Base-by-base conservation (phyloP, 2,329 filamentous ascomycete genomes). In the Xylariaceae sp. region DNA sequence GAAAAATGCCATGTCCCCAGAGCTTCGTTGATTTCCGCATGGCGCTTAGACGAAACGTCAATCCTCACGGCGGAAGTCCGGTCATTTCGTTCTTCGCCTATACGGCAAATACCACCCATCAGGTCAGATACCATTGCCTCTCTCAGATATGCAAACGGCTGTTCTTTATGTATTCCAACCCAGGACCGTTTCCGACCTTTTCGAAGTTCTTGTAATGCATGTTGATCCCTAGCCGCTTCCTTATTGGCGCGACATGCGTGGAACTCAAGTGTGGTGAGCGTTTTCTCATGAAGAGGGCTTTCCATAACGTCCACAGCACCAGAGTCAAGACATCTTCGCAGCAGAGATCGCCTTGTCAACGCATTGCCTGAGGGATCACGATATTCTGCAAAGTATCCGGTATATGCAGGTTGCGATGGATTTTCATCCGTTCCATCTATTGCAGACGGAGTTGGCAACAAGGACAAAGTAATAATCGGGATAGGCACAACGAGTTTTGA, bases 41-140 rank as follows among this genome's bases (percentile, higher is more conserved):
- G 83, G 34, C 88, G 83, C 54, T 87, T 80, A 8, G 81, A 72
- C 10, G 83, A 76, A 16, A 96, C 79, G 44, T 82, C 78, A 58
- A 95, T 79, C 62, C 89, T 77, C 63, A 87, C 81, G 66, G 80
- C 75, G 70, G 78, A 71, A 74, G 86, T 72, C 73, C 80, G 71
- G 73, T 86, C 73, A 74, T 89, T 73, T 71, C 76, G 66, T 73
- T 85, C 74, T 78, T 84, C 67, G 74, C 72, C 74, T 39, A 79
- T 81, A 59, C 87, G 88, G 70, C 92, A 96, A 51, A 96, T 96
- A 36, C 89, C 85, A 65, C 86, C 87, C 88, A 96, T 94, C 53
- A 96, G 78, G 53, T 86, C 86, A 1, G 90, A 94, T 5, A 96
- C 92, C 90, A 96, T 96, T 47, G 88, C 89, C 73, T 96, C 92